Evolutionary conservation across 345 rosid genomes (phyloP), one percentile per base, ranked within the genome.

Genomic region (Kernera saxatilis): DNA sequence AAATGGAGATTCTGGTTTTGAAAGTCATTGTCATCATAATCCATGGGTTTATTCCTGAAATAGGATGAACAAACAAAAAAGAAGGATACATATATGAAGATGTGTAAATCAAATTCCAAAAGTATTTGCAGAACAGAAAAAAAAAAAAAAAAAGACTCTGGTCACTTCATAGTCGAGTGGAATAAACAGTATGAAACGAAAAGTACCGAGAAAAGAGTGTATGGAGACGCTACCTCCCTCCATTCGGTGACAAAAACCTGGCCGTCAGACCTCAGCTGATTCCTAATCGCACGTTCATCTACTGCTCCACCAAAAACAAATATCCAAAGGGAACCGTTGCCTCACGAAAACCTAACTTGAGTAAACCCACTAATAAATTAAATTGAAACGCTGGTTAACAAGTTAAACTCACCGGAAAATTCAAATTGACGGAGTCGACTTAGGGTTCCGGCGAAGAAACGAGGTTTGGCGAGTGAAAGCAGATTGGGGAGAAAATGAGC

Each of bases 221-320:
- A 82, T 84, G 84, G 88, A 93, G 90, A 86, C 82, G 96, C 92
- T 87, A 93, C 97, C 99, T 91, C 99, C 99, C 99, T 93, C 99
- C 99, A 93, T 93, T 75, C 96, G 96, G 87, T 72, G 89, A 84
- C 69, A 79, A 84, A 81, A 77, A 82, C 62, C 86, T 8, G 79
- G 73, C 87, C 80, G 85, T 79, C 80, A 53, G 83, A 78, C 79
- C 87, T 86, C 82, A 86, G 56, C 67, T 85, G 78, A 61, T 83
- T 79, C 84, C 73, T 73, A 84, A 76, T 84, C 79, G 85, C 74
- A 77, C 72, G 78, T 59, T 78, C 94, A 85, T 88, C 91, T 83
- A 83, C 85, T 79, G 72, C 77, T 64, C 64, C 1, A 52, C 30
- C 49, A 17, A 22, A 22, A 51, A 63, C 39, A 73, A 51, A 39